Conservation (phyloP, 163 green algal species). For the Volvox carteri region DNA sequence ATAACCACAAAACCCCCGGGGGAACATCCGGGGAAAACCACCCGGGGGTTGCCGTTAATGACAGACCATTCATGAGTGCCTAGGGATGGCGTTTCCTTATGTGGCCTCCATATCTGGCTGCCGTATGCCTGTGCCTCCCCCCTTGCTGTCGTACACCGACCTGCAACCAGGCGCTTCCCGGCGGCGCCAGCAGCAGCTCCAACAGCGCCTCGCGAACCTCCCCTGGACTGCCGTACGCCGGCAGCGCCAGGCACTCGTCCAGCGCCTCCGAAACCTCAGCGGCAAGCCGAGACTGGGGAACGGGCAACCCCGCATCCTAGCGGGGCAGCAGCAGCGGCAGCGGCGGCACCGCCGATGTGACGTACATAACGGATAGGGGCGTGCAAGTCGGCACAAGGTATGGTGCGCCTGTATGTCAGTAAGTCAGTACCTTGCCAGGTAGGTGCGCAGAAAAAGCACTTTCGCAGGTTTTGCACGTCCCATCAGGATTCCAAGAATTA, state of each 20-base stretch:
- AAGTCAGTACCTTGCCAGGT: too few species aligned
- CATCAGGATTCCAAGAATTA: too few species aligned
- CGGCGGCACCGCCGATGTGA: background rate
- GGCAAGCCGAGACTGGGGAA: constrained; percentile 32
- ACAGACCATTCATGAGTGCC: too few species aligned
- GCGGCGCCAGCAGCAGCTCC: constrained; percentile 29
- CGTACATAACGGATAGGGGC: too few species aligned
- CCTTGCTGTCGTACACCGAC: background rate
- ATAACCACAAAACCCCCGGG: background rate
- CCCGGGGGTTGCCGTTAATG: too few species aligned
- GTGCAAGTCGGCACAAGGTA: too few species aligned
- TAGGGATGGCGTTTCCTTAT: background rate
- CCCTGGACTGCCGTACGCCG: background rate
- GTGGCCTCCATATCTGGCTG: background rate
- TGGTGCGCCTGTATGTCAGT: too few species aligned
- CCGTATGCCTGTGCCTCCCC: background rate
- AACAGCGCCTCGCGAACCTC: constrained; percentile 3
- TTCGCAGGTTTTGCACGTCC: too few species aligned
- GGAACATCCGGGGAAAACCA: too few species aligned
- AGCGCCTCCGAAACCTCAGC: constrained; percentile 42
- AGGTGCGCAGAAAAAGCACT: too few species aligned
- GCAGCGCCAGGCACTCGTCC: constrained; percentile 30
- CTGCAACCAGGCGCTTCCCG: constrained; percentile 38
- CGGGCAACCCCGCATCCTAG: background rate
- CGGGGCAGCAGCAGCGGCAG: background rate